Conservation (phyloP, 2,329 filamentous ascomycete genomes). For the Monilinia polystroma region DNA sequence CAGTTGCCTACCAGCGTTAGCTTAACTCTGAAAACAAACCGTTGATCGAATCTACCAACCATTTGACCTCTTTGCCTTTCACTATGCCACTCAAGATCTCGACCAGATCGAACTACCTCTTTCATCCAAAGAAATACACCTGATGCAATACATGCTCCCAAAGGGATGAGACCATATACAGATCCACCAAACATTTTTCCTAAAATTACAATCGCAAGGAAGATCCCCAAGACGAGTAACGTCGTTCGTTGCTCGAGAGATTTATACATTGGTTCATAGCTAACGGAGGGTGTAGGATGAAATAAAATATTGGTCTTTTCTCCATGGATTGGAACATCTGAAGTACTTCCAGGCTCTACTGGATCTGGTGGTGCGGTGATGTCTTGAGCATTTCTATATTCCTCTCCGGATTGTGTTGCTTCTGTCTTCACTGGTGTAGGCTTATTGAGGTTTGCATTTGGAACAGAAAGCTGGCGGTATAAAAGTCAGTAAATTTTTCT, state of each 20-base stretch:
- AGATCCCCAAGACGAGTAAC: conserved; percentile 66
- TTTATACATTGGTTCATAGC: conserved; percentile 84
- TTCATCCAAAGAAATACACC: conserved; percentile 89
- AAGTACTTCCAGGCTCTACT: conserved; percentile 75
- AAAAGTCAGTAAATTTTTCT: background rate
- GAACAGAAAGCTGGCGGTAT: conserved; percentile 65
- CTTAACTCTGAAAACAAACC: background rate
- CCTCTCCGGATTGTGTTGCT: conserved; percentile 66
- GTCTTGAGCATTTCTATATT: conserved; percentile 85
- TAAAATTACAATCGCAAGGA: conserved; percentile 70
- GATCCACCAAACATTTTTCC: conserved; percentile 78
- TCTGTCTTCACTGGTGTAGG: conserved; percentile 71
- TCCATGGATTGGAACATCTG: conserved; percentile 91
- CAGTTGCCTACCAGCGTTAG: conserved; percentile 55
- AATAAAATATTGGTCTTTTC: conserved; percentile 97
- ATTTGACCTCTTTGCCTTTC: conserved; percentile 83
- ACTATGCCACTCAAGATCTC: conserved; percentile 83
- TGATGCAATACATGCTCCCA: conserved; percentile 69
- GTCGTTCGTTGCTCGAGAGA: conserved; percentile 73
- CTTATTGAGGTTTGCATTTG: conserved; percentile 84
- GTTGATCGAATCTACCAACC: conserved; percentile 42
- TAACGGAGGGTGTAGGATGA: conserved; percentile 87
- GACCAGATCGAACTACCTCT: conserved; percentile 77
- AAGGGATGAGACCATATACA: conserved; percentile 71
- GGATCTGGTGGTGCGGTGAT: conserved; percentile 89